Percentiles rank a stretch among this genome's conserved stretches.
phyloP scores from a whole-genome alignment of 352 stramenopile genomes.

The Pythium graminicola region DNA sequence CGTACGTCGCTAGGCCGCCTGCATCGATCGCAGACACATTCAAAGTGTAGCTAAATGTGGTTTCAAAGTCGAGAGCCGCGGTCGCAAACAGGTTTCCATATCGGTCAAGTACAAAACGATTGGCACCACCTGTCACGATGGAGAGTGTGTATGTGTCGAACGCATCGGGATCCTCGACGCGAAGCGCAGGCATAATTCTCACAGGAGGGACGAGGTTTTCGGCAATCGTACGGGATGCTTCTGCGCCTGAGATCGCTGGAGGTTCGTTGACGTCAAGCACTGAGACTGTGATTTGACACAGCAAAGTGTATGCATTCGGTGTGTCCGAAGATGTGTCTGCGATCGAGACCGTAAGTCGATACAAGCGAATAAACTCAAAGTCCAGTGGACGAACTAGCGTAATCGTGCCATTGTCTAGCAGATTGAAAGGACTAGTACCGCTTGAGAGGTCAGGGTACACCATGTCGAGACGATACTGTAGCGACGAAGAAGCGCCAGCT shows the following conservation, averaged over 20 bases:
- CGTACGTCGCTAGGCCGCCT: slow-evolving; percentile 28
- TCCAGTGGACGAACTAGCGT: slow-evolving; percentile 22
- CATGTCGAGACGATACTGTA: slow-evolving; percentile 16
- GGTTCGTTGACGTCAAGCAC: slow-evolving; percentile 51
- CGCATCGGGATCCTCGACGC: slow-evolving; percentile 32
- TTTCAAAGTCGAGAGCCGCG: slow-evolving; percentile 39
- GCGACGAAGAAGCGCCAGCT: slow-evolving; percentile 5
- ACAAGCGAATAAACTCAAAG: slow-evolving; percentile 24
- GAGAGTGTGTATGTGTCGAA: slow-evolving; percentile 39
- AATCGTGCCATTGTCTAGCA: slow-evolving; percentile 19
- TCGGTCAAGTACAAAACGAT: slow-evolving; percentile 35
- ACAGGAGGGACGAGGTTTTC: slow-evolving; percentile 38
- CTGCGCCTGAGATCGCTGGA: slow-evolving; percentile 25
- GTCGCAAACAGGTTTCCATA: slow-evolving; percentile 36
- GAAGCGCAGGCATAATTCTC: slow-evolving; percentile 24
- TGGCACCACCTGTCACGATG: slow-evolving; percentile 30
- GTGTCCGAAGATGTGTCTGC: slow-evolving; percentile 17
- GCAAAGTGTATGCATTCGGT: slow-evolving; percentile 4
- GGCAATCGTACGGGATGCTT: slow-evolving; percentile 22
- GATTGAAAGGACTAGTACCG: slow-evolving; percentile 15
- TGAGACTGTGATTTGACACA: slow-evolving; percentile 36
- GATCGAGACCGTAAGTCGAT: slow-evolving; percentile 24
- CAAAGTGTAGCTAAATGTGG: slow-evolving; percentile 27
- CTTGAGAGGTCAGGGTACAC: background rate
- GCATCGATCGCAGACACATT: slow-evolving; percentile 35